Conservation (phyloP, 441 rosid species). For the Melastoma candidum region DNA sequence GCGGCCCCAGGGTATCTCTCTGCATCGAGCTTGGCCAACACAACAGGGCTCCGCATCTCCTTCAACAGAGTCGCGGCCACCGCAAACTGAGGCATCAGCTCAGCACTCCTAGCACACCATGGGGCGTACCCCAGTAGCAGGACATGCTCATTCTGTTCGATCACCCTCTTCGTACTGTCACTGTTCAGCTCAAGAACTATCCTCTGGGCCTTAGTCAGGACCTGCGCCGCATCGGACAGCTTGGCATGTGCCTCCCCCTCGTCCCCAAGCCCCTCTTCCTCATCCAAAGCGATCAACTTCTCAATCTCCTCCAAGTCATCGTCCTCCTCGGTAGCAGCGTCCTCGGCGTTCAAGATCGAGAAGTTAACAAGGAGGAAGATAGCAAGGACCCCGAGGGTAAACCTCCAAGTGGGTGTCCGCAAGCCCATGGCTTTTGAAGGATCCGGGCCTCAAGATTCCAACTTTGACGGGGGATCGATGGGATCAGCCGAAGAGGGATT, state of each 20-base stretch:
- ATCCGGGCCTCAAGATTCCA: no score
- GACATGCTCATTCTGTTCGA: slow-evolving; percentile 48
- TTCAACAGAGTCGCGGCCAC: slow-evolving; percentile 74
- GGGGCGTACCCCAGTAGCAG: slow-evolving; percentile 80
- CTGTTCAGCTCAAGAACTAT: slow-evolving; percentile 65
- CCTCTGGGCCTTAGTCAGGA: slow-evolving; percentile 70
- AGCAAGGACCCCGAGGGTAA: no score
- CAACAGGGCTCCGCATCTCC: slow-evolving; percentile 41
- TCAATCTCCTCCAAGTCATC: slow-evolving; percentile 40
- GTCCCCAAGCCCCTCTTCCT: slow-evolving; percentile 29
- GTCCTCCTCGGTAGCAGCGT: slow-evolving; percentile 12
- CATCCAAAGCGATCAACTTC: slow-evolving; percentile 59
- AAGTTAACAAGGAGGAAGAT: no score
- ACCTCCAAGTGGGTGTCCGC: no score
- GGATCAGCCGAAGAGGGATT: no score
- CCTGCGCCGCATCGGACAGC: slow-evolving; percentile 49
- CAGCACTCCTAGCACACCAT: slow-evolving; percentile 89
- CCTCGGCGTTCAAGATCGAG: no score
- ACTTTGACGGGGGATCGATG: no score
- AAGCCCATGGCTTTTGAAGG: no score
- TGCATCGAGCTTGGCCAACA: slow-evolving; percentile 86
- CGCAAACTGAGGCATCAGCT: slow-evolving; percentile 85
- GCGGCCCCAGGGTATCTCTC: slow-evolving; percentile 72
- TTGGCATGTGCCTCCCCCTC: slow-evolving; percentile 17
- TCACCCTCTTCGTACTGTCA: slow-evolving; percentile 39